Evolutionary conservation across 495 filamentous ascomycete species (phyloP).

Genomic region (Neurospora sp.): DNA sequence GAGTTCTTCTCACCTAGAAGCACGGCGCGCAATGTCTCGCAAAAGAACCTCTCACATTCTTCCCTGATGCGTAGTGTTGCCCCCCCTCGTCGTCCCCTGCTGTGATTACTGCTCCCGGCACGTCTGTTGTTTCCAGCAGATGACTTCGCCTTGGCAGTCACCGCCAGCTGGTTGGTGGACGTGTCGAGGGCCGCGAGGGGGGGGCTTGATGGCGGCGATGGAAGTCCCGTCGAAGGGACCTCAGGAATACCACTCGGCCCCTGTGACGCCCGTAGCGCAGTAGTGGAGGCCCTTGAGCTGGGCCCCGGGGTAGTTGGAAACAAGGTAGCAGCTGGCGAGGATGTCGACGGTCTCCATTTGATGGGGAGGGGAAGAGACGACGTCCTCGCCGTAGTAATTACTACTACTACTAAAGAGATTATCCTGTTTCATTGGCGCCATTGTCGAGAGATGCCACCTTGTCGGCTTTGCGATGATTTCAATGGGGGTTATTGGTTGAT

Average conservation of each 20-base stretch:
- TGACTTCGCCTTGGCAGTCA: conserved; percentile 41
- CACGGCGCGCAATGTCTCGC: conserved; percentile 79
- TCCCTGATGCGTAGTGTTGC: conserved; percentile 90
- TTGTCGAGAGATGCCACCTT: conserved; percentile 33
- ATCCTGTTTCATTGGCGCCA: conserved; percentile 55
- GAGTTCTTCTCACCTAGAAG: conserved; percentile 90
- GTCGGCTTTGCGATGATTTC: conserved; percentile 1
- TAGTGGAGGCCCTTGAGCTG: conserved; percentile 75
- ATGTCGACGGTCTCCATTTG: conserved; percentile 39
- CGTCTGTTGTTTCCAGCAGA: conserved; percentile 20
- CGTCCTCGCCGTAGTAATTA: conserved; percentile 55
- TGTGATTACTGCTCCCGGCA: conserved; percentile 18
- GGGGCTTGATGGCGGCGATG: conserved; percentile 72
- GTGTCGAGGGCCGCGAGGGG: conserved; percentile 56
- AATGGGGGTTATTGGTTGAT: not conserved
- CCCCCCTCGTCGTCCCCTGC: conserved; percentile 63
- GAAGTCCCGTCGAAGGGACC: conserved; percentile 70
- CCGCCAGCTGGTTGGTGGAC: conserved; percentile 48
- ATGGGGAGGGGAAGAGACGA: conserved; percentile 26
- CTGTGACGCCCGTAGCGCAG: conserved; percentile 66
- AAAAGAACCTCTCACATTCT: conserved; percentile 99
- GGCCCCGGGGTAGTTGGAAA: conserved; percentile 37
- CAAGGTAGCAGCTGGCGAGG: conserved; percentile 77
- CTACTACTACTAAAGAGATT: conserved; percentile 56
- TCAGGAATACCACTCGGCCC: conserved; percentile 97